phyloP scores from a whole-genome alignment of 1,139 yeast species.

The Lodderomyces jiufengensis region DNA sequence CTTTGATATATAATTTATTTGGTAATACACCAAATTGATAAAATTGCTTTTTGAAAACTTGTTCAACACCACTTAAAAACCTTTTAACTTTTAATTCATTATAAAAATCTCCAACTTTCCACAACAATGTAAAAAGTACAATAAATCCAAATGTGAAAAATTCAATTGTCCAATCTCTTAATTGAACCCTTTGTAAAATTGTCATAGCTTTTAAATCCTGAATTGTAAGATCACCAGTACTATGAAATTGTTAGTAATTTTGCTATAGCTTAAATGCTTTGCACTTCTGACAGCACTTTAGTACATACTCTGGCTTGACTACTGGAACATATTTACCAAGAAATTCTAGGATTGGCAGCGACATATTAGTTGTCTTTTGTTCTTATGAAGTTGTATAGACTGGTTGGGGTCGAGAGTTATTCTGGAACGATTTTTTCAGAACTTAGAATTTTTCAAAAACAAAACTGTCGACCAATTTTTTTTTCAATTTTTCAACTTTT shows the following conservation, averaged over 20 bases:
- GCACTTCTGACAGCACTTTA: too few relatives aligned
- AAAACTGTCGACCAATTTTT: too few relatives aligned
- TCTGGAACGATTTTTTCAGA: too few relatives aligned
- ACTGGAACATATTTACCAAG: too few relatives aligned
- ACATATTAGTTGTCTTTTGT: too few relatives aligned
- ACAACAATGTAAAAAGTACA: conserved; percentile 40
- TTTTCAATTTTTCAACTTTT: too few relatives aligned
- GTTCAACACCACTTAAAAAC: conserved; percentile 45
- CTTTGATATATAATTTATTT: conserved; percentile 53
- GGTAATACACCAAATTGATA: conserved; percentile 73
- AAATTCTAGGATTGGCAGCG: too few relatives aligned
- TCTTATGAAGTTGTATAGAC: too few relatives aligned
- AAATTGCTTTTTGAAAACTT: conserved; percentile 60
- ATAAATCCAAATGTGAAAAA: conserved; percentile 51
- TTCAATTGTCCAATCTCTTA: conserved; percentile 79
- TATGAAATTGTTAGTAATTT: conserved; percentile 8
- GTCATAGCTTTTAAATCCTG: conserved; percentile 53
- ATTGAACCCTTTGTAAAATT: conserved; percentile 45
- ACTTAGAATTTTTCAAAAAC: too few relatives aligned
- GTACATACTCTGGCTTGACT: too few relatives aligned
- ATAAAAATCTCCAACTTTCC: conserved; percentile 54
- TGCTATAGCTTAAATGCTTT: too few relatives aligned
- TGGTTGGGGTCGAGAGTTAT: too few relatives aligned
- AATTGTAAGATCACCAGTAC: conserved; percentile 26
- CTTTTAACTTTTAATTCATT: conserved; percentile 55